These are phyloP conservation scores for Phellopilus nigrolimitatus DNA, from an alignment of 1,284 basidiomycete species.

Conservation along the genomic window DNA sequence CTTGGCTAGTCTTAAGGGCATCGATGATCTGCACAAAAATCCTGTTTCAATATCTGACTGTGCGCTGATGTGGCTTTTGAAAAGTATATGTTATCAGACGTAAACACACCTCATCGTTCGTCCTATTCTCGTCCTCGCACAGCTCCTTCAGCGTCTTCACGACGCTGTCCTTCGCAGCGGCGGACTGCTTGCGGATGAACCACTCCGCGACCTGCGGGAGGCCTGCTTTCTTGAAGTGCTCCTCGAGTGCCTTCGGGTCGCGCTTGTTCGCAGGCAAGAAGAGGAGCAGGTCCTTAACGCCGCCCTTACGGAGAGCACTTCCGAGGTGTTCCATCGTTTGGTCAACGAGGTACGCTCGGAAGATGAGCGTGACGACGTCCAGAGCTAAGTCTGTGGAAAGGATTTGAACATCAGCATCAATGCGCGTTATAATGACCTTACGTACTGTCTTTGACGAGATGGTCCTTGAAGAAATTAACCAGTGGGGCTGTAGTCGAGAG, in stretches of 20 bases:
- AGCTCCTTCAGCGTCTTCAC: constrained; percentile 56
- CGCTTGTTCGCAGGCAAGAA: constrained; percentile 88
- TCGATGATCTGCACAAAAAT: constrained; percentile 58
- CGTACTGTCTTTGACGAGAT: constrained; percentile 88
- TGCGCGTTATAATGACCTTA: constrained; percentile 11
- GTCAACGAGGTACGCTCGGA: constrained; percentile 75
- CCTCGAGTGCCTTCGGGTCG: constrained; percentile 68
- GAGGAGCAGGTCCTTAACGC: constrained; percentile 78
- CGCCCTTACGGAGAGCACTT: constrained; percentile 71
- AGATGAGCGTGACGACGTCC: constrained; percentile 72
- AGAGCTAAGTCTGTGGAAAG: constrained; percentile 61
- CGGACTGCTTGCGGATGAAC: constrained; percentile 85
- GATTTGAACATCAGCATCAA: neutral
- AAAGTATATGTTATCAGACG: too few species aligned
- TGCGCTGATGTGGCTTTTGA: too few species aligned
- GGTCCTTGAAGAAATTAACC: constrained; percentile 84
- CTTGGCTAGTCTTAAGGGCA: constrained; percentile 64
- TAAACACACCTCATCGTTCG: constrained; percentile 18
- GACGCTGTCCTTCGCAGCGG: constrained; percentile 67
- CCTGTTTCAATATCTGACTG: neutral
- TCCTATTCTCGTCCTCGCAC: constrained; percentile 37
- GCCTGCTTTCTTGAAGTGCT: constrained; percentile 80
- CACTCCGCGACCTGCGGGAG: constrained; percentile 82
- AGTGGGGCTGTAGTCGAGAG: constrained; percentile 76
- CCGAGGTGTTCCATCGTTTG: constrained; percentile 87